Percentiles rank a stretch among this genome's conserved stretches.
Conservation (phyloP, 1,284 basidiomycete species). For the Apiotrichum sp. region DNA sequence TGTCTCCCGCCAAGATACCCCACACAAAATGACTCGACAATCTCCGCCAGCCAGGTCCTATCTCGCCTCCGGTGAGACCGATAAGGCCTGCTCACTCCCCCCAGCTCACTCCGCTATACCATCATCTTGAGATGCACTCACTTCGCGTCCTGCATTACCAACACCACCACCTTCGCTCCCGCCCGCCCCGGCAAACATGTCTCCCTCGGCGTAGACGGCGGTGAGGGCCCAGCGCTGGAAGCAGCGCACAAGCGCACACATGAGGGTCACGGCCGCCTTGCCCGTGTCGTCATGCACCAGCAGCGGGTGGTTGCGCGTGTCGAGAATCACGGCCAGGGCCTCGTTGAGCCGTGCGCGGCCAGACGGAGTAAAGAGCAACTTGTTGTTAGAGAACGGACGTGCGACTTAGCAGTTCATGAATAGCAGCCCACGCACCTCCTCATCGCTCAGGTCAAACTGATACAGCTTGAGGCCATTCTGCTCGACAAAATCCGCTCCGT, state of each 20-base stretch:
- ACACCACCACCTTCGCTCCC: slow-evolving; percentile 42
- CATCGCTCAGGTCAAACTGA: slow-evolving; percentile 33
- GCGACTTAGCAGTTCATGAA: too few relatives aligned
- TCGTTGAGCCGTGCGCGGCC: slow-evolving; percentile 16
- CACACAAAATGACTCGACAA: too few relatives aligned
- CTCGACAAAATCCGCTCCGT: slow-evolving; percentile 35
- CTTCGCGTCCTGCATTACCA: slow-evolving; percentile 38
- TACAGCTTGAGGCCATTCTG: slow-evolving; percentile 24
- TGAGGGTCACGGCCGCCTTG: slow-evolving; percentile 34
- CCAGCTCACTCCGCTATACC: too few relatives aligned
- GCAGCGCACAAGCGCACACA: slow-evolving; percentile 35
- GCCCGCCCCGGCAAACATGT: slow-evolving; percentile 45
- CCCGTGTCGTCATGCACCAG: slow-evolving; percentile 44
- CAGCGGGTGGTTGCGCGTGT: slow-evolving; percentile 38
- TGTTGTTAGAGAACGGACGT: background rate
- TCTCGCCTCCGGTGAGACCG: too few relatives aligned
- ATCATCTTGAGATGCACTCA: slow-evolving; percentile 17
- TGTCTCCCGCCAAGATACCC: too few relatives aligned
- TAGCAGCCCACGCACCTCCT: slow-evolving; percentile 15
- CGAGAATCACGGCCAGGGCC: slow-evolving; percentile 30
- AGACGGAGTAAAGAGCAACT: slow-evolving; percentile 22
- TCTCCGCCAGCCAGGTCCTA: too few relatives aligned
- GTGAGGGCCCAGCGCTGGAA: slow-evolving; percentile 42
- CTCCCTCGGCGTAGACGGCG: slow-evolving; percentile 38
- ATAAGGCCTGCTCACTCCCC: too few relatives aligned